phyloP scores from a whole-genome alignment of 768 basidiomycete genomes.

The Boletales sp. region DNA sequence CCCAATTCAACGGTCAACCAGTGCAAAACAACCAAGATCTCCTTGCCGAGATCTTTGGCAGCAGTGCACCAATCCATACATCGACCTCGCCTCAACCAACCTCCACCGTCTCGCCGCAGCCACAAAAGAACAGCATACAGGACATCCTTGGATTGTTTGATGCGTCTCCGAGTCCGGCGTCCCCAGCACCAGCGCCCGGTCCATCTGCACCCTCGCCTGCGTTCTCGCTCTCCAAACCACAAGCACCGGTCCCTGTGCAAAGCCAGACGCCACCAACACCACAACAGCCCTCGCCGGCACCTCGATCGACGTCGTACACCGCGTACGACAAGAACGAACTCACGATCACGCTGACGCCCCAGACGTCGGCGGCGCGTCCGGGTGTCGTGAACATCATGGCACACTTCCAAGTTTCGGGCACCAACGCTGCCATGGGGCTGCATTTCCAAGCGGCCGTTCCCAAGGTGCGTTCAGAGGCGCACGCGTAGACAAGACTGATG shows the following conservation, averaged over 20 bases:
- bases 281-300: constrained; percentile 32
- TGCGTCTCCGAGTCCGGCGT: constrained; percentile 36
- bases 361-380: constrained; percentile 74
- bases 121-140: constrained; percentile 64
- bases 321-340: constrained; percentile 93
- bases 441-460: constrained; percentile 98
- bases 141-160: constrained; percentile 93
- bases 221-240: constrained; percentile 37
- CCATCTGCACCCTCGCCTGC: constrained; percentile 32
- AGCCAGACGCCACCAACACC: constrained; percentile 33
- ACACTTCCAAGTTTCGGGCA: constrained; percentile 71
- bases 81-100: constrained; percentile 30
- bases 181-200: constrained; percentile 16
- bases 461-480: constrained; percentile 50
- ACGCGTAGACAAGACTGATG: not conserved
- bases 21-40: constrained; percentile 76
- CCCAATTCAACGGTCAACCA: constrained; percentile 41
- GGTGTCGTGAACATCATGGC: constrained; percentile 90
- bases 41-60: constrained; percentile 89
- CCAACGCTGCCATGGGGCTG: constrained; percentile 52
- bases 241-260: constrained; percentile 29
- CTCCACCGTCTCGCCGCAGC: constrained; percentile 39
- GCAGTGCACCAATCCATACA: constrained; percentile 31
- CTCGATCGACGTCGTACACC: constrained; percentile 67
- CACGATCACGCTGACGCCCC: constrained; percentile 85